Evolutionary conservation across 1,139 yeast species (phyloP).

Genomic region (Yamadazyma siamensis): DNA sequence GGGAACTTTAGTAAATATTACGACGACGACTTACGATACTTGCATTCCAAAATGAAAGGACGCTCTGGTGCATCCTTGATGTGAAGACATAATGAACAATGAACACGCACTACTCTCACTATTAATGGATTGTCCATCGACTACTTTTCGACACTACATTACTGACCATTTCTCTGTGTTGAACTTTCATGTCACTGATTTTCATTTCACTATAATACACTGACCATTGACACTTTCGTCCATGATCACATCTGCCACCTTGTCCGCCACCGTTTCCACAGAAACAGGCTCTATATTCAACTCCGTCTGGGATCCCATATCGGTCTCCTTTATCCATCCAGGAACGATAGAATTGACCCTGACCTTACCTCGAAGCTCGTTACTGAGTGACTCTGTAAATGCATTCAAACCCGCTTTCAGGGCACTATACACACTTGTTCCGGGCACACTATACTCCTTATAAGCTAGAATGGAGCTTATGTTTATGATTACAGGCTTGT

Average conservation of each 20-base stretch:
- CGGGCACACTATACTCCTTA: constrained; percentile 41
- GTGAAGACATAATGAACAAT: too few relatives aligned
- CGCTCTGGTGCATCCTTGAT: too few relatives aligned
- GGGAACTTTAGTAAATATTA: constrained; percentile 10
- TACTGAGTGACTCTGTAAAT: constrained; percentile 60
- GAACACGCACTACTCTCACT: too few relatives aligned
- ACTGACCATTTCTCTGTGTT: too few relatives aligned
- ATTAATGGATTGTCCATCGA: too few relatives aligned
- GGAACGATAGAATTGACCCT: constrained; percentile 70
- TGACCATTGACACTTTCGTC: constrained; percentile 39
- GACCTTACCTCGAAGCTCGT: constrained; percentile 53
- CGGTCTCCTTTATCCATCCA: constrained; percentile 70
- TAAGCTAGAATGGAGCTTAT: constrained; percentile 69
- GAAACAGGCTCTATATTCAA: constrained; percentile 18
- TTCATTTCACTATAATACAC: too few relatives aligned
- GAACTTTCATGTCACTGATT: too few relatives aligned
- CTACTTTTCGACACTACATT: too few relatives aligned
- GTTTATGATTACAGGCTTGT: constrained; percentile 47
- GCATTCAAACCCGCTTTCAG: constrained; percentile 76
- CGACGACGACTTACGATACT: constrained; percentile 9
- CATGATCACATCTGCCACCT: constrained; percentile 26
- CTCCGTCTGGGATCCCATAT: constrained; percentile 51
- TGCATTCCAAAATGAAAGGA: constrained; percentile 1
- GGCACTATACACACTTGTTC: constrained; percentile 77
- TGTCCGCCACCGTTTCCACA: constrained; percentile 24